Evolutionary conservation across 306 rosid genomes (phyloP).

Genomic region (Sindora glabra): DNA sequence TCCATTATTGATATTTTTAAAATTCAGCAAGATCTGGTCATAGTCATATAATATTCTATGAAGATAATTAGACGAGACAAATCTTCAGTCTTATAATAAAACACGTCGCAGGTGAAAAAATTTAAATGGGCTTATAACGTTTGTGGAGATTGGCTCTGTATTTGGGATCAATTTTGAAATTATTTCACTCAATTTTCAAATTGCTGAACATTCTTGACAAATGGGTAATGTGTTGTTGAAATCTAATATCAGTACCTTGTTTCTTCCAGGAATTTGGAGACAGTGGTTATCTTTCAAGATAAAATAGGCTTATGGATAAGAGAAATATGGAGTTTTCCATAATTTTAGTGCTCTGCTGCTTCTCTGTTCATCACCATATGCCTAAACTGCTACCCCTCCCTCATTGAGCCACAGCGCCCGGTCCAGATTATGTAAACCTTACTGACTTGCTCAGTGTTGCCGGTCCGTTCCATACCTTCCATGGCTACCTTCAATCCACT

Average conservation of each 20-base stretch:
- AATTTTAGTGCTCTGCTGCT: constrained; percentile 41
- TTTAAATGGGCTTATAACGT: no score
- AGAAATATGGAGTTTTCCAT: constrained; percentile 43
- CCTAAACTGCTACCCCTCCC: constrained; percentile 37
- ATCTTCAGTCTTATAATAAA: no score
- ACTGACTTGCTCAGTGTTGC: constrained; percentile 68
- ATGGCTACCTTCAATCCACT: constrained; percentile 57
- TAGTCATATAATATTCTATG: not conserved
- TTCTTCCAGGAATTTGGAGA: constrained; percentile 68
- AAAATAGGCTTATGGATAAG: not conserved
- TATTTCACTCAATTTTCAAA: constrained; percentile 3
- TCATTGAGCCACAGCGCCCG: constrained; percentile 84
- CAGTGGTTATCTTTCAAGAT: constrained; percentile 13
- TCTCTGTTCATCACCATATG: constrained; percentile 46
- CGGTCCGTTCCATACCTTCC: constrained; percentile 89
- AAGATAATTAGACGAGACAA: not conserved
- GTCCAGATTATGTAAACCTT: constrained; percentile 61
- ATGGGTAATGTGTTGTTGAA: constrained; percentile 3
- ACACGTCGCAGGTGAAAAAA: no score
- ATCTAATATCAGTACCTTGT: constrained; percentile 15
- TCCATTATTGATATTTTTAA: not conserved
- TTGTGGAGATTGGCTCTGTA: not conserved
- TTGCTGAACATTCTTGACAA: not conserved
- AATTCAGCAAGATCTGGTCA: constrained; percentile 42
- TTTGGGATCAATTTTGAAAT: not conserved